Base-by-base conservation (phyloP, 768 basidiomycete species). In the Mycena pura region DNA sequence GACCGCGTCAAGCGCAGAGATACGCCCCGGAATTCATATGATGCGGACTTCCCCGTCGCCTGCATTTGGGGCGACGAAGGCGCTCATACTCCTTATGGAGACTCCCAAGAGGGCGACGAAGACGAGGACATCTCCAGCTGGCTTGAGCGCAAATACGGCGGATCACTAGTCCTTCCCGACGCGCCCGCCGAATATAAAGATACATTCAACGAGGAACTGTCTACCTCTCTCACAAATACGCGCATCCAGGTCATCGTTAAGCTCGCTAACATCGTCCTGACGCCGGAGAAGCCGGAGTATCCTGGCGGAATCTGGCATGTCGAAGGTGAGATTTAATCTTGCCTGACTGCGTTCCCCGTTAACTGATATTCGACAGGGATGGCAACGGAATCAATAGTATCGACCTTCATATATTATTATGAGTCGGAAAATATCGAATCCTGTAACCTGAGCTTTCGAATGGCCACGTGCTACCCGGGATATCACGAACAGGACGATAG, bases 171-270 rank as follows among this genome's bases (percentile, higher is more conserved):
- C n/a, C 44, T 63, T 46, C 62, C 60, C 6, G 60, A 62, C 15
- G 52, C 60, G 11, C 22, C 32, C 13, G 25, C 22, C 5, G 10
- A 5, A 24, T 55, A 55, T 27, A 25, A 28, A 10, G 21, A 34
- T 19, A 28, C 53, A 17, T 19, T 63, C 19, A 7, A 36, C 3
- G 5, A 22, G 9, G 19, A 50, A 5, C n/a, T n/a, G 15, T 32
- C 47, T 15, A 49, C 51, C 28, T 51, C 46, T 25, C 48, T 63
- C 27, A 13, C 44, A 14, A 40, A 40, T 6, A 28, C 49, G 3
- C 49, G 70, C 39, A 65, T 77, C 1, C 75, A 75, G 34, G 76
- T 82, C 44, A 74, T 72, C 32, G 78, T 82, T 29, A 83, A 81
- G 68, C 67, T 81, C 9, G 68, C 80, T 3, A 77, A 71, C 39